These are phyloP conservation scores for Escovopsis sp. DNA, from an alignment of 2,329 filamentous ascomycete species.

Conservation along the genomic window DNA sequence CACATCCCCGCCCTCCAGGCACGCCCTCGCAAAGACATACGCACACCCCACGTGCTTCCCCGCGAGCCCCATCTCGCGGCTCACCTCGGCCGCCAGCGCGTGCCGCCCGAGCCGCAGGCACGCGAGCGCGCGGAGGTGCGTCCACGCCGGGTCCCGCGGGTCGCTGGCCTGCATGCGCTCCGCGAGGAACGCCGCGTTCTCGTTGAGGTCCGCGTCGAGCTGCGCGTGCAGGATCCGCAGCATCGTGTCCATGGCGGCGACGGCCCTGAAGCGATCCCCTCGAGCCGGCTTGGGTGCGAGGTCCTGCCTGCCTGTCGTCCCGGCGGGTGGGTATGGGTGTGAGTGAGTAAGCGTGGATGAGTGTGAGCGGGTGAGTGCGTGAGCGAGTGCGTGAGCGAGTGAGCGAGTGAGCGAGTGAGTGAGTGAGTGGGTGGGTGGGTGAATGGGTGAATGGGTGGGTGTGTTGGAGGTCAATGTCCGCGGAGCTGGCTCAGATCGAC, in stretches of 20 bases:
- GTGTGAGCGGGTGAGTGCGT: too few relatives aligned
- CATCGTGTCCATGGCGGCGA: background rate
- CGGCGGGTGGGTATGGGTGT: too few relatives aligned
- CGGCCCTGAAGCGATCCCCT: background rate
- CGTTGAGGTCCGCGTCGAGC: background rate
- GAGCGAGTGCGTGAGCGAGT: too few relatives aligned
- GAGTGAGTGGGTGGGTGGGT: too few relatives aligned
- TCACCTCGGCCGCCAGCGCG: slow-evolving; percentile 3
- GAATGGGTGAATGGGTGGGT: too few relatives aligned
- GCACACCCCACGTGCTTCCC: slow-evolving; percentile 9
- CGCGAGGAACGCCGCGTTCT: background rate
- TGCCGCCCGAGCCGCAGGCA: slow-evolving; percentile 8
- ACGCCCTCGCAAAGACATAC: slow-evolving; percentile 5
- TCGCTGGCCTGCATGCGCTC: slow-evolving; percentile 2
- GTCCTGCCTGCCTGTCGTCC: too few relatives aligned
- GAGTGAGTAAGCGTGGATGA: too few relatives aligned
- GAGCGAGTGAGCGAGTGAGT: too few relatives aligned
- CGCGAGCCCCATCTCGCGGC: slow-evolving; percentile 3
- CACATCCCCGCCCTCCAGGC: background rate
- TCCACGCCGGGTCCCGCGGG: slow-evolving; percentile 7
- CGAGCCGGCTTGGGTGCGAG: too few relatives aligned
- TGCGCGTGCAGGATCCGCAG: background rate
- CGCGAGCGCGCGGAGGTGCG: slow-evolving; percentile 8
- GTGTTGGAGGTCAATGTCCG: too few relatives aligned
- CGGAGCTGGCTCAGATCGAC: too few relatives aligned